phyloP scores from a whole-genome alignment of 2,329 filamentous ascomycete genomes.

The Curvularia sp. region DNA sequence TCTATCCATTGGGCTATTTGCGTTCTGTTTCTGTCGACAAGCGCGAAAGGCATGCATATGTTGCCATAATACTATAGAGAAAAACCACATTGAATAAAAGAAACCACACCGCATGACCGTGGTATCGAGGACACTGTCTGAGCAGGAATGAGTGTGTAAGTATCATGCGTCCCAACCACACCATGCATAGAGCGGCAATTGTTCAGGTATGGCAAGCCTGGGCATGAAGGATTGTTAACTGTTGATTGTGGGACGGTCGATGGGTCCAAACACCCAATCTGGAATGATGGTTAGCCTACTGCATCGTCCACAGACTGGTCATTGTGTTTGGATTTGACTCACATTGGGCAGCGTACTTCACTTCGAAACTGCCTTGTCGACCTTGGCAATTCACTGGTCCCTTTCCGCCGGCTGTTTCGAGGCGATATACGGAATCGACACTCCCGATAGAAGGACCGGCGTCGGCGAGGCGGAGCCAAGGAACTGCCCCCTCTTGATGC shows the following conservation, averaged over 20 bases:
- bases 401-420: too few species aligned
- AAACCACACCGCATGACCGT: not conserved
- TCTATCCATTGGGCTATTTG: not conserved
- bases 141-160: not conserved
- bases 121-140: not conserved
- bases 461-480: constrained; percentile 51
- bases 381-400: constrained; percentile 43
- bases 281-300: not conserved
- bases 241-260: not conserved
- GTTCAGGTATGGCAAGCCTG: not conserved
- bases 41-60: not conserved
- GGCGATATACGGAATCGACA: constrained; percentile 49
- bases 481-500: constrained; percentile 41
- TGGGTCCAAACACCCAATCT: constrained; percentile 4
- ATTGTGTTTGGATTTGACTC: not conserved
- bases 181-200: not conserved
- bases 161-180: not conserved
- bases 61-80: not conserved
- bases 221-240: not conserved
- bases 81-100: too few species aligned
- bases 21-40: not conserved
- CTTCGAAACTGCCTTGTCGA: constrained; percentile 26
- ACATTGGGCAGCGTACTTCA: constrained; percentile 53
- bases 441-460: constrained; percentile 38
- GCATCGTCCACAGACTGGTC: not conserved